Evolutionary conservation across 2,329 filamentous ascomycete species (phyloP).

Genomic region (Trichoderma koningii): DNA sequence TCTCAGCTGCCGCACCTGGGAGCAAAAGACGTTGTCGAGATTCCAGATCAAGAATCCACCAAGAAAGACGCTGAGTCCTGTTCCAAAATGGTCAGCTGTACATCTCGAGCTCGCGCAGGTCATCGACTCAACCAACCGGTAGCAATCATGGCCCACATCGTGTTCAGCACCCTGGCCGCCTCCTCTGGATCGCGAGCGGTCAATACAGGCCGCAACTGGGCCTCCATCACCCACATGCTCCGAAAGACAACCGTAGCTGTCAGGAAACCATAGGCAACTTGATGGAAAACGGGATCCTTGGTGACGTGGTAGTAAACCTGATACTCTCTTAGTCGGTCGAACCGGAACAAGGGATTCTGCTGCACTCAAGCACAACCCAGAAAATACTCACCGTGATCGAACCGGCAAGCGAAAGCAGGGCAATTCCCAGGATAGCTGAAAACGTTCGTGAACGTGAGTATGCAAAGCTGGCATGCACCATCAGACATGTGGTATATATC

Average conservation of each 20-base stretch:
- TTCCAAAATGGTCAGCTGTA: neutral
- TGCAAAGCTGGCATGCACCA: conserved; percentile 69
- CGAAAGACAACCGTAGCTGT: conserved; percentile 71
- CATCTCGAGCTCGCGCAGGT: neutral
- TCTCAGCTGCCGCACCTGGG: conserved; percentile 64
- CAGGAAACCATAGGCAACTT: conserved; percentile 73
- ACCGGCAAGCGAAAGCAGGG: conserved; percentile 56
- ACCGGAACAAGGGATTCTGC: neutral
- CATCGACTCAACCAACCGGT: conserved; percentile 43
- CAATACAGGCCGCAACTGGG: conserved; percentile 49
- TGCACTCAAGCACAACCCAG: neutral
- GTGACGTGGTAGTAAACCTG: conserved; percentile 70
- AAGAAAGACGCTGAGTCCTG: conserved; percentile 64
- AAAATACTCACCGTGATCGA: conserved; percentile 68
- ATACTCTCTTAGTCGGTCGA: neutral
- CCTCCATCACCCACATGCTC: conserved; percentile 74
- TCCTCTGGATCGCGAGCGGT: conserved; percentile 52
- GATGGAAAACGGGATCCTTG: conserved; percentile 81
- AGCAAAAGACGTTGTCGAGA: conserved; percentile 76
- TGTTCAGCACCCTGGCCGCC: conserved; percentile 50
- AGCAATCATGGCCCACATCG: conserved; percentile 76
- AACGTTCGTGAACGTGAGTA: conserved; percentile 60
- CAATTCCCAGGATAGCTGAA: conserved; percentile 57
- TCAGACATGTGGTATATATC: conserved; percentile 61
- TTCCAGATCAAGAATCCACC: conserved; percentile 77